phyloP scores from a whole-genome alignment of 2,329 filamentous ascomycete genomes.

The Ceratocystis diversiconidia region DNA sequence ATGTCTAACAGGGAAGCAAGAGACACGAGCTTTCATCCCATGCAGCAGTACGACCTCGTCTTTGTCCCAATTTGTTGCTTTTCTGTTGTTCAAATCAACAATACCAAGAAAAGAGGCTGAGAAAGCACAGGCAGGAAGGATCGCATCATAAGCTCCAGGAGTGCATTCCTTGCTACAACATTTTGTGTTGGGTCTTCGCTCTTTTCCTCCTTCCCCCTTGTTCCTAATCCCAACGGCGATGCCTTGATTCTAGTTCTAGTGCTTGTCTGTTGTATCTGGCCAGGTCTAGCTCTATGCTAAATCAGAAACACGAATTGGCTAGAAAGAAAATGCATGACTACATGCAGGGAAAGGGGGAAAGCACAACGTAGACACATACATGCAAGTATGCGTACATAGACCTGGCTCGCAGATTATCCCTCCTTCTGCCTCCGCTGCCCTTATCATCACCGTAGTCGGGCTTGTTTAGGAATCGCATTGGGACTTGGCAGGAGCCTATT shows the following conservation, averaged over 20 bases:
- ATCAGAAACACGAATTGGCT: neutral
- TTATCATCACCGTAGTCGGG: neutral
- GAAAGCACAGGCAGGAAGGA: neutral
- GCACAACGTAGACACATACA: neutral
- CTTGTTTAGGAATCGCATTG: neutral
- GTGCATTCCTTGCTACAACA: neutral
- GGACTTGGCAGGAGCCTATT: too few species aligned
- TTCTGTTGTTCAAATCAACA: neutral
- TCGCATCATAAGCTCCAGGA: neutral
- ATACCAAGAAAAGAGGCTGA: constrained; percentile 2
- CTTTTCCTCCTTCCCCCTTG: neutral
- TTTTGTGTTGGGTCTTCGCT: neutral
- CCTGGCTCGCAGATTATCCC: too few species aligned
- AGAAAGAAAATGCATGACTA: neutral
- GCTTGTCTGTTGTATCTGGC: neutral
- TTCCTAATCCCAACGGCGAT: neutral
- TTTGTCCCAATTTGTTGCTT: neutral
- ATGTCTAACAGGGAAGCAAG: neutral
- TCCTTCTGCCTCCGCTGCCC: too few species aligned
- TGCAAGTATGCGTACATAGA: neutral
- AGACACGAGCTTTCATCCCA: neutral
- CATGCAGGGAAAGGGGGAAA: constrained; percentile 2
- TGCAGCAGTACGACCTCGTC: neutral
- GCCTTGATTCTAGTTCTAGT: neutral
- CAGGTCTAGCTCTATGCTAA: neutral